A percentile compares a stretch with the other conserved stretches of the same genome.
Conservation (phyloP, 2,329 filamentous ascomycete genomes). For the Sclerotinia minor region DNA sequence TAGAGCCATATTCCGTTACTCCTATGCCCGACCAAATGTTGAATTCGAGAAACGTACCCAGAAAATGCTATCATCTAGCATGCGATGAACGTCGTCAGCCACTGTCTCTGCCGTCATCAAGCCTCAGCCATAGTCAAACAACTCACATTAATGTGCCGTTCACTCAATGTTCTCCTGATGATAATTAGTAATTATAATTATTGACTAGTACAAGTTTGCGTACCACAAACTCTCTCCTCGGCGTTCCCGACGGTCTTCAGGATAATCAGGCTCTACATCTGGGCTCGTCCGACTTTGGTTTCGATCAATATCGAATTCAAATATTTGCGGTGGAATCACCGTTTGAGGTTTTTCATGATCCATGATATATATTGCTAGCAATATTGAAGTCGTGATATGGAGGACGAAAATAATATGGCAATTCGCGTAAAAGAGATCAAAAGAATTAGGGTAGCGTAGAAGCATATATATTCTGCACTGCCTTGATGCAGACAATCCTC, state of each 20-base stretch:
- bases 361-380: slow-evolving; percentile 27
- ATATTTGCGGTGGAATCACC: slow-evolving; percentile 34
- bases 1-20: slow-evolving; percentile 29
- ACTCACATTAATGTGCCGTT: slow-evolving; percentile 46
- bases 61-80: slow-evolving; percentile 49
- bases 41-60: slow-evolving; percentile 40
- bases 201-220: slow-evolving; percentile 20
- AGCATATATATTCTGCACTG: slow-evolving; percentile 25
- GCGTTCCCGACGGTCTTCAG: slow-evolving; percentile 35
- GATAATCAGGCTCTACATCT: slow-evolving; percentile 32
- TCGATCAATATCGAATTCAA: slow-evolving; percentile 32
- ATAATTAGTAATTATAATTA: slow-evolving; percentile 24
- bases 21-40: slow-evolving; percentile 14
- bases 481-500: slow-evolving; percentile 21
- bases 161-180: slow-evolving; percentile 45
- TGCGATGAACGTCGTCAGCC: slow-evolving; percentile 18
- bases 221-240: slow-evolving; percentile 39
- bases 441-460: slow-evolving; percentile 13
- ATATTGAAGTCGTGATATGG: neutral
- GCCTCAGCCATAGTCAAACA: neutral
- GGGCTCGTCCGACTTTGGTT: slow-evolving; percentile 32
- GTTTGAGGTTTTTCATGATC: slow-evolving; percentile 39
- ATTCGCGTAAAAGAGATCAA: slow-evolving; percentile 5
- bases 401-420: slow-evolving; percentile 3
- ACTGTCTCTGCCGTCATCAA: slow-evolving; percentile 14